phyloP scores from a whole-genome alignment of 768 basidiomycete genomes.

The Trichaptum fuscoviolaceum region DNA sequence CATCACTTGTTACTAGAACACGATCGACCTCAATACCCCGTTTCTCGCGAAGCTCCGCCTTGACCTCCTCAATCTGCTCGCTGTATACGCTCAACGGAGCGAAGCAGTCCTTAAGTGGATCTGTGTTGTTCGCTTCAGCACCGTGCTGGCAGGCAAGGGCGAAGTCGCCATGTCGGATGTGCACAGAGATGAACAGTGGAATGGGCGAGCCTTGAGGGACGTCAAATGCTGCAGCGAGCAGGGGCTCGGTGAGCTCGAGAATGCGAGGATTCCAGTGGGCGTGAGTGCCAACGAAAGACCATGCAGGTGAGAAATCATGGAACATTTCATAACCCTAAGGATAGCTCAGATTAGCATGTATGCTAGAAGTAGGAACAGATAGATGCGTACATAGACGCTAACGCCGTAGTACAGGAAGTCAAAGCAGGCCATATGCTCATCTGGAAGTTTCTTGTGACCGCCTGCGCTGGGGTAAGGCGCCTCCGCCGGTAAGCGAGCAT shows the following conservation, averaged over 20 bases:
- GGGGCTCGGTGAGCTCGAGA: constrained; percentile 37
- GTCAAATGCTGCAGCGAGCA: constrained; percentile 41
- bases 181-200: constrained; percentile 46
- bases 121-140: not conserved
- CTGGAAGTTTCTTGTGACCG: constrained; percentile 14
- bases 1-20: constrained; percentile 64
- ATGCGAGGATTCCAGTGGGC: constrained; percentile 45
- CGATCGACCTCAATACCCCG: constrained; percentile 42
- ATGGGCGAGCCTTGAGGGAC: constrained; percentile 17
- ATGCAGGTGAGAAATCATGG: constrained; percentile 54
- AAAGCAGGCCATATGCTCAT: constrained; percentile 16
- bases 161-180: constrained; percentile 55
- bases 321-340: constrained; percentile 48
- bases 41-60: constrained; percentile 40
- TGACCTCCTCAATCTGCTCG: constrained; percentile 50
- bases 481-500: constrained; percentile 17
- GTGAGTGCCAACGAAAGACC: constrained; percentile 51
- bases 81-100: constrained; percentile 46
- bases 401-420: constrained; percentile 18
- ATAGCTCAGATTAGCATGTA: not conserved
- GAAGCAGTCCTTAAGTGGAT: constrained; percentile 40
- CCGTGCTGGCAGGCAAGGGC: constrained; percentile 37
- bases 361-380: not conserved
- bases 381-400: not conserved
- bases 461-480: constrained; percentile 7